Percentiles rank a stretch among this genome's conserved stretches.
phyloP scores from a whole-genome alignment of 2,329 filamentous ascomycete species.

The Neocucurbitaria cava region DNA sequence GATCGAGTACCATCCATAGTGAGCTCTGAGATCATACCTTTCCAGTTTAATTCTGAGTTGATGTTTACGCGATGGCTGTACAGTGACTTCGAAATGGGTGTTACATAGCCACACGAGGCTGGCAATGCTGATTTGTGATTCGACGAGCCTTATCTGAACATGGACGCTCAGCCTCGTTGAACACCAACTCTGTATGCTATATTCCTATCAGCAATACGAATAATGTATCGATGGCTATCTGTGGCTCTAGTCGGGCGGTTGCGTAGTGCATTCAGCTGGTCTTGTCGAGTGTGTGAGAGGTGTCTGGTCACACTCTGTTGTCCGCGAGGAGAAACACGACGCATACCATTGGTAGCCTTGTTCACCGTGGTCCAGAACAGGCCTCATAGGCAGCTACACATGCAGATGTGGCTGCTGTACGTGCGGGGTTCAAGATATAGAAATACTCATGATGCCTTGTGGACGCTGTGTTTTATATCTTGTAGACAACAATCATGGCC shows the following conservation, averaged over 20 bases:
- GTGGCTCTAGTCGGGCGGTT: conserved; percentile 3
- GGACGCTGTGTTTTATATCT: background rate
- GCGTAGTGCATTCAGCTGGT: background rate
- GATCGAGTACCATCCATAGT: conserved; percentile 7
- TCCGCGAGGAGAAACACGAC: background rate
- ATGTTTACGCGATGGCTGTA: background rate
- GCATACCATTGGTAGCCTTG: conserved; percentile 8
- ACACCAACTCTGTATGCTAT: background rate
- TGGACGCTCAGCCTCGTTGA: background rate
- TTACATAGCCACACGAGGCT: background rate
- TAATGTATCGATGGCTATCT: background rate
- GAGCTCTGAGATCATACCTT: conserved; percentile 13
- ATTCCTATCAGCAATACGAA: background rate
- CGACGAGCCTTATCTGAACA: background rate
- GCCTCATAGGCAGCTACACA: background rate
- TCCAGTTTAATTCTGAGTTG: background rate
- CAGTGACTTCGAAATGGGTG: background rate
- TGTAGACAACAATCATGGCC: conserved; percentile 3
- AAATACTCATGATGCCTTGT: background rate
- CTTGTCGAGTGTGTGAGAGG: background rate
- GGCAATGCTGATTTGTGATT: background rate
- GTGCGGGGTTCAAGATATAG: background rate
- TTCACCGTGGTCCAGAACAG: background rate
- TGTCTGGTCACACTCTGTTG: background rate
- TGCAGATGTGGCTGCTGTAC: background rate